These are phyloP conservation scores for Acidiella bohemica DNA, from an alignment of 495 filamentous ascomycete species.

Conservation along the genomic window DNA sequence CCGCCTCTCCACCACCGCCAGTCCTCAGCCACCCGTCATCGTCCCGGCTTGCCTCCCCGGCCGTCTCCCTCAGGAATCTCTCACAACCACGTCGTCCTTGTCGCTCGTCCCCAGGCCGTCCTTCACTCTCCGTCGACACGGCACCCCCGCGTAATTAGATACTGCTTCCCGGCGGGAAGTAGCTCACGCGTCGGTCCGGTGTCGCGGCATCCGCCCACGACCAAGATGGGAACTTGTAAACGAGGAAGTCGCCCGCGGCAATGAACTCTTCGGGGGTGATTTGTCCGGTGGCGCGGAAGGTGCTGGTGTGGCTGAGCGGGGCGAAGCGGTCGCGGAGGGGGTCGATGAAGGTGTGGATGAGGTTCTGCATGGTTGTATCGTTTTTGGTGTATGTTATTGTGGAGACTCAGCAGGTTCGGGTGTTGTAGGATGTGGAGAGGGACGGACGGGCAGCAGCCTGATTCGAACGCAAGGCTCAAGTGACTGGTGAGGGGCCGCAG, in stretches of 20 bases:
- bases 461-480: too few relatives aligned
- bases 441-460: too few relatives aligned
- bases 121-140: conserved; percentile 68
- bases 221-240: conserved; percentile 99
- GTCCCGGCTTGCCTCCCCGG: conserved; percentile 35
- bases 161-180: conserved; percentile 88
- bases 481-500: not conserved
- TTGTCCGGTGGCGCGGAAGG: conserved; percentile 83
- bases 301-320: conserved; percentile 75
- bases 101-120: conserved; percentile 67
- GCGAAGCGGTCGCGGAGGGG: conserved; percentile 80
- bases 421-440: too few relatives aligned
- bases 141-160: conserved; percentile 88
- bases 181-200: conserved; percentile 57
- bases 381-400: too few relatives aligned
- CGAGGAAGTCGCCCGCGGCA: conserved; percentile 89
- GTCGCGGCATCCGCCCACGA: conserved; percentile 85
- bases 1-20: conserved; percentile 52
- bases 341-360: conserved; percentile 69
- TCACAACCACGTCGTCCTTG: conserved; percentile 68
- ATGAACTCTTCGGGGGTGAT: conserved; percentile 98
- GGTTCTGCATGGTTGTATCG: conserved; percentile 40
- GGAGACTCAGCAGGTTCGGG: too few relatives aligned
- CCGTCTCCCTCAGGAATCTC: conserved; percentile 55
- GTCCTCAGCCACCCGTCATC: conserved; percentile 74